Base-by-base conservation (phyloP, 2,329 filamentous ascomycete genomes). In the Zymoseptoria passerinii region DNA sequence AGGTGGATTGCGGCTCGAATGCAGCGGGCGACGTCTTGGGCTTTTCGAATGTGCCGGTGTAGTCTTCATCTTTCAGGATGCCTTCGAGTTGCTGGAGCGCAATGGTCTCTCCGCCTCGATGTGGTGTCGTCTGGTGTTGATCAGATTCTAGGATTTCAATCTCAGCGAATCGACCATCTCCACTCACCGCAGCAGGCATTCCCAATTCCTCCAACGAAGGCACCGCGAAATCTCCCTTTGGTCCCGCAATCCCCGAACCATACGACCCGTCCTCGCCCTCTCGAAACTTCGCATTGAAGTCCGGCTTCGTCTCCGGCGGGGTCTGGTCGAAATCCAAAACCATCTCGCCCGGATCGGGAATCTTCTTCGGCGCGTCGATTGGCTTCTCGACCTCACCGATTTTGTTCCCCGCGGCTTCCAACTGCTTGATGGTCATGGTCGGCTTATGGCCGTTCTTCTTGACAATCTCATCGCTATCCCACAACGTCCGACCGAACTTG, bases 31-130 rank as follows among this genome's bases (percentile, higher is more conserved):
- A 88, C 0, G 87, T 90, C 58, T 85, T 84, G 1, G 88, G 88
- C 70, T 92, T 92, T 67, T 85, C 81, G 66, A 92, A 92, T 0
- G 83, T 89, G 1, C 85, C 86, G 0, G 84, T 84, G 69, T 89
- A 91, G 55, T 82, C 78, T 59, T 82, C 78, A 61, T 90, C 75
- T 2, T 77, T 74, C 59, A 88, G 79, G 29, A 89, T 82, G 3
- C 79, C 73, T 8, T 80, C 76, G 1, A 92, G 78, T 28, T 75
- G 75, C 61, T 78, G 69, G 3, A 91, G 73, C 0, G 87, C 87
- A 1, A 80, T 67, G 1, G 78, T 83, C 72, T 92, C 88, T n/a
- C 88, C 88, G 28, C 88, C 88, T 5, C 80, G 79, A 66, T 89
- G 85, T 1, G 82, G 81, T 5, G 85, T 86, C 1, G 83, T 88